Base-by-base conservation (phyloP, 2,329 filamentous ascomycete species). In the Ophiostoma triangulosporum region DNA sequence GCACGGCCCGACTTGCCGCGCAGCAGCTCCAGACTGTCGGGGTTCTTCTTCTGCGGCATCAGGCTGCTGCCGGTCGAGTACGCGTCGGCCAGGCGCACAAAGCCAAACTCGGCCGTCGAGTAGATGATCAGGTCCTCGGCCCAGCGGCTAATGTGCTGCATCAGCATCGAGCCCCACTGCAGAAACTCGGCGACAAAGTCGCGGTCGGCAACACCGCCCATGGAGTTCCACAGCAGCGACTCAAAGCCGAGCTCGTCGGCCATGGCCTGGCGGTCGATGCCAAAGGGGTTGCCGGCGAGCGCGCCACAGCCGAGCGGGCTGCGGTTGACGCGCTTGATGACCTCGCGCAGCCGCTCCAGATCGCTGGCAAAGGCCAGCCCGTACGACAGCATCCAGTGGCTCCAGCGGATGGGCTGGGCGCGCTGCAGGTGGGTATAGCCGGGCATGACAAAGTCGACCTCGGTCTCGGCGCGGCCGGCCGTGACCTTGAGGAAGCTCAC, bases 361-460 rank as follows among this genome's bases (percentile, higher is more conserved):
- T 95, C 88, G 35, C 73, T 73, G 14, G 77, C 73, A 63, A 95
- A 91, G 31, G 80, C 77, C 50, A 80, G 78, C 50, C 77, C 86
- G 64, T 89, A 83, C 48, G 82, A 84, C 58, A 95, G 70, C 64
- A 95, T 73, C 84, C 84, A 91, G 64, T 93, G 87, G 53, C 77
- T 81, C 84, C 84, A 95, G 57, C 85, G 75, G 60, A 95, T 81
- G 1, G 88, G 87, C 69, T 86, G 70, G 1, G 87, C 87, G 52
- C 86, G 83, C 70, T 95, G 88, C 33, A 93, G 70, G 68, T 95
- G 88, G 14, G 88, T 94, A 70, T 95, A 95, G 3, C 86, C 86
- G 1, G 88, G 88, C 85, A 95, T 93, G 62, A 94, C 66, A 59
- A 80, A 74, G 60, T 86, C 83, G 58, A 90, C 81, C 62, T 93